Conservation (phyloP, 768 basidiomycete genomes). For the Agaricus sinodeliciosus region DNA sequence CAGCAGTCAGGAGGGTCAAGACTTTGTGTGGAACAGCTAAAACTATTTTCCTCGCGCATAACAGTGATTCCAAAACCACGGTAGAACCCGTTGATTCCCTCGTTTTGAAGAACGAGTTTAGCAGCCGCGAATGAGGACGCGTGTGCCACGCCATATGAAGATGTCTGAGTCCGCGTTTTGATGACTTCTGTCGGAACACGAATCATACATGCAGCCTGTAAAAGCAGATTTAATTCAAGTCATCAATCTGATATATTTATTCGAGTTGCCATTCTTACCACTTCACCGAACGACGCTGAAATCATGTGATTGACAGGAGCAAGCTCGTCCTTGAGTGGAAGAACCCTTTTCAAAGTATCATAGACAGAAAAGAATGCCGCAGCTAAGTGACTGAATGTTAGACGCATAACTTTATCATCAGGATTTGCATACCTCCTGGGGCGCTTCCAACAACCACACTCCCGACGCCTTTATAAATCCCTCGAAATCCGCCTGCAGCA, state of each 20-base stretch:
- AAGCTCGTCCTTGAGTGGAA: slow-evolving; percentile 57
- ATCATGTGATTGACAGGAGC: slow-evolving; percentile 54
- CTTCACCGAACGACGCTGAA: slow-evolving; percentile 55
- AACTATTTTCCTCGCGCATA: slow-evolving; percentile 32
- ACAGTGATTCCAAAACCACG: slow-evolving; percentile 82
- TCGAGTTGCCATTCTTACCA: slow-evolving; percentile 28
- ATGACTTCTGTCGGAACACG: slow-evolving; percentile 96
- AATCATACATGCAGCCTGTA: slow-evolving; percentile 80
- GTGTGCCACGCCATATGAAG: slow-evolving; percentile 54
- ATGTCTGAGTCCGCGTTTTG: slow-evolving; percentile 89
- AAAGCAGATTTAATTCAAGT: slow-evolving; percentile 7
- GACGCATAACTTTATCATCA: not conserved
- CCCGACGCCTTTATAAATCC: slow-evolving; percentile 90
- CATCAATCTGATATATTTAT: slow-evolving; percentile 6
- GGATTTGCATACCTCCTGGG: slow-evolving; percentile 70
- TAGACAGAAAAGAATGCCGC: slow-evolving; percentile 95
- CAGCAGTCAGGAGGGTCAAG: slow-evolving; percentile 1
- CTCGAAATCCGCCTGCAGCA: slow-evolving; percentile 79
- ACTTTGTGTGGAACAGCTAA: slow-evolving; percentile 24
- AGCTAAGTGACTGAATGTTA: slow-evolving; percentile 42
- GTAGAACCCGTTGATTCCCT: slow-evolving; percentile 79
- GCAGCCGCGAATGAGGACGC: slow-evolving; percentile 58
- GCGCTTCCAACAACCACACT: slow-evolving; percentile 94
- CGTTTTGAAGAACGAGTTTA: slow-evolving; percentile 44
- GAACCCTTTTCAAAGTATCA: slow-evolving; percentile 74